Evolutionary conservation across 306 rosid species (phyloP).

Genomic region (Fagus sylvatica): DNA sequence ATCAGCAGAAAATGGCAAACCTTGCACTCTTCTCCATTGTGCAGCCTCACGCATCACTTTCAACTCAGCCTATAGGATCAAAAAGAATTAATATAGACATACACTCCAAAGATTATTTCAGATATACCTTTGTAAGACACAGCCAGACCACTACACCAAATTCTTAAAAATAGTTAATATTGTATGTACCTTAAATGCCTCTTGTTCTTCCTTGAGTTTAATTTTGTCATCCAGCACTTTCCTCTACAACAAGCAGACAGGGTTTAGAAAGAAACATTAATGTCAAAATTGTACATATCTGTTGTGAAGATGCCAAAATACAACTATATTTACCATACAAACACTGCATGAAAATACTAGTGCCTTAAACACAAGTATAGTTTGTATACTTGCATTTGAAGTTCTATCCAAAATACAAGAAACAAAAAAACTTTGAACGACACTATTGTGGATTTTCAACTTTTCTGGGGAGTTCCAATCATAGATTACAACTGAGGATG

Average conservation of each 20-base stretch:
- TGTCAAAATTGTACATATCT: background rate
- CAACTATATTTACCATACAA: background rate
- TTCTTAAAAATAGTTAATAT: too few relatives aligned
- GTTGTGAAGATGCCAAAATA: background rate
- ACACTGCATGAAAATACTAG: background rate
- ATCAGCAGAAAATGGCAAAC: slow-evolving; percentile 37
- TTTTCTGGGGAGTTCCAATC: background rate
- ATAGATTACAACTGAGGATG: background rate
- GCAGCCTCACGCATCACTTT: slow-evolving; percentile 87
- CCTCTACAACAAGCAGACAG: slow-evolving; percentile 52
- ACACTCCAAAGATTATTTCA: background rate
- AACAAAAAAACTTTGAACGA: background rate
- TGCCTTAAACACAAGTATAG: background rate
- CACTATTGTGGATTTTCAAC: background rate
- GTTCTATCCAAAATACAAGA: background rate
- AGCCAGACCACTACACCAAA: slow-evolving; percentile 22
- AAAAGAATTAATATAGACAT: slow-evolving; percentile 16
- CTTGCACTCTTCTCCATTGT: slow-evolving; percentile 90
- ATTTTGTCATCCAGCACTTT: slow-evolving; percentile 85
- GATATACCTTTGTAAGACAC: background rate
- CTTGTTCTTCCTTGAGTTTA: slow-evolving; percentile 80
- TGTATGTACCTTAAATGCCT: slow-evolving; percentile 58
- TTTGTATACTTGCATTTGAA: background rate
- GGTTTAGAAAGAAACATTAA: slow-evolving; percentile 11
- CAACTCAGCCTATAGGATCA: slow-evolving; percentile 63